A percentile compares a stretch with the other conserved stretches of the same genome.
Conservation (phyloP, 768 basidiomycete genomes). For the Lentinus tigrinus region DNA sequence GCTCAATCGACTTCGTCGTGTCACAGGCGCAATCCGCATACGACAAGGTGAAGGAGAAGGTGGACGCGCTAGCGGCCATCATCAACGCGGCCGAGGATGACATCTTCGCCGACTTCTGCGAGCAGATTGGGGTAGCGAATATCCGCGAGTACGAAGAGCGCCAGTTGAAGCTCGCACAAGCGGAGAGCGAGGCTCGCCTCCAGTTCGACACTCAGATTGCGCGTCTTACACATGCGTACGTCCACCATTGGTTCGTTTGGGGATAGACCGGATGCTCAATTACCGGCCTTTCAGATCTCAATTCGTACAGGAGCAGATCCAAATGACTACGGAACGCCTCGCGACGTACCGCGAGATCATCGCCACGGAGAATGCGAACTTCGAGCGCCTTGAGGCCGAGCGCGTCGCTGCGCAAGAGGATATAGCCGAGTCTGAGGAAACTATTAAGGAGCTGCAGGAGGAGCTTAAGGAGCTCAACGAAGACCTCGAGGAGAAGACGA, state of each 20-base stretch:
- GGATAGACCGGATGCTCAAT: neutral
- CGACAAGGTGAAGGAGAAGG: conserved; percentile 49
- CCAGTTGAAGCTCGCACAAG: conserved; percentile 84
- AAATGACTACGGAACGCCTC: conserved; percentile 62
- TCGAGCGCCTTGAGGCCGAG: conserved; percentile 53
- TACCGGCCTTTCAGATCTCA: conserved; percentile 51
- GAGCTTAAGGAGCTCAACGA: conserved; percentile 63
- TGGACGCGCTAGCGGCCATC: conserved; percentile 50
- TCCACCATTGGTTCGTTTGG: conserved; percentile 1
- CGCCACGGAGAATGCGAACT: conserved; percentile 49
- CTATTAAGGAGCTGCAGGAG: conserved; percentile 55
- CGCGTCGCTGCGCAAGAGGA: conserved; percentile 57
- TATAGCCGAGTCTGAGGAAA: conserved; percentile 54
- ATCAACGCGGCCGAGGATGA: conserved; percentile 80
- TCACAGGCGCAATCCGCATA: conserved; percentile 55
- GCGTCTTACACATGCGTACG: conserved; percentile 81
- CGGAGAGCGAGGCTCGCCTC: conserved; percentile 81
- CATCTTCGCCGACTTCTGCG: conserved; percentile 78
- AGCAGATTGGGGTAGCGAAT: conserved; percentile 70
- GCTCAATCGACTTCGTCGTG: neutral
- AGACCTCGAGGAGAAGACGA: conserved; percentile 68
- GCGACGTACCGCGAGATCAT: conserved; percentile 50
- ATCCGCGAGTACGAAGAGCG: conserved; percentile 94
- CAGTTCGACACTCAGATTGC: conserved; percentile 86
- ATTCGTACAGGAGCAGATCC: conserved; percentile 80